Evolutionary conservation across 2,329 filamentous ascomycete genomes (phyloP).

Genomic region (Ascosphaera pollenicola): DNA sequence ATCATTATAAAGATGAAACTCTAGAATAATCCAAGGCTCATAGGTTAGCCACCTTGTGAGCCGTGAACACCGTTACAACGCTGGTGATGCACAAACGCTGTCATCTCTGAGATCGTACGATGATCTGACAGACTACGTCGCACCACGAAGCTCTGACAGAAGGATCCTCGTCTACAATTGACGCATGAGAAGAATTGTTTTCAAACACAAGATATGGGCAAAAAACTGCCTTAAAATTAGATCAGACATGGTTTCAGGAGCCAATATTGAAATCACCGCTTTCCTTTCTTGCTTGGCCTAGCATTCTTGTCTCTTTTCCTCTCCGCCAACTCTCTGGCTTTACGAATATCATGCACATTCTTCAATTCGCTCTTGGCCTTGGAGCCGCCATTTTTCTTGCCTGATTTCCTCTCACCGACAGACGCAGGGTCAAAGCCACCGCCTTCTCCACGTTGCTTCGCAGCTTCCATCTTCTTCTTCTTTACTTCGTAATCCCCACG

Average conservation of each 20-base stretch:
- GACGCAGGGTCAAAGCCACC: slow-evolving; percentile 3
- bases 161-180: too few relatives aligned
- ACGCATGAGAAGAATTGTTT: too few relatives aligned
- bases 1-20: too few relatives aligned
- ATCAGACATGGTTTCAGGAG: background rate
- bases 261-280: background rate
- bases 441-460: slow-evolving; percentile 41
- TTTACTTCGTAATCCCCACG: slow-evolving; percentile 75
- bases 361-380: slow-evolving; percentile 61
- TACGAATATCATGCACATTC: slow-evolving; percentile 64
- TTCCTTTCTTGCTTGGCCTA: slow-evolving; percentile 43
- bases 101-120: too few relatives aligned
- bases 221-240: too few relatives aligned
- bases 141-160: too few relatives aligned
- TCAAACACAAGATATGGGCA: too few relatives aligned
- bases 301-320: slow-evolving; percentile 71
- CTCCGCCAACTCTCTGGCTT: slow-evolving; percentile 57
- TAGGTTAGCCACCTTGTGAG: too few relatives aligned
- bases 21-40: too few relatives aligned
- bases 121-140: too few relatives aligned
- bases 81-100: too few relatives aligned
- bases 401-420: slow-evolving; percentile 32
- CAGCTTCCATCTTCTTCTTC: slow-evolving; percentile 76
- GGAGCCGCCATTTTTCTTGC: slow-evolving; percentile 47
- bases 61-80: too few relatives aligned